Conservation (phyloP, 2,329 filamentous ascomycete species). For the Catunica adiposa region DNA sequence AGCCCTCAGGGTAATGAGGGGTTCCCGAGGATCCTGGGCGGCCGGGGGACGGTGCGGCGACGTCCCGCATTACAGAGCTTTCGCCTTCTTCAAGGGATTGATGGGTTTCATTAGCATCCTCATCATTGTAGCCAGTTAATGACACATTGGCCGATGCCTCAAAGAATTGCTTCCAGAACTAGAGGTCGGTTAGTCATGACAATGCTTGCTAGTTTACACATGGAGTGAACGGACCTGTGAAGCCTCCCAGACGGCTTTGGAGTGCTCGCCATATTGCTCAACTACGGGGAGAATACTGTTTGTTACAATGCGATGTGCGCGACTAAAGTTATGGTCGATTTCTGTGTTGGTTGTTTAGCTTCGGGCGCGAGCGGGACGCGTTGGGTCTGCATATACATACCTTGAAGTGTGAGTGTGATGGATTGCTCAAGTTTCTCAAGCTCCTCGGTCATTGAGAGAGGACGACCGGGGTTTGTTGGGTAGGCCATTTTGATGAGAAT, state of each 20-base stretch:
- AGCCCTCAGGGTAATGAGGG: background rate
- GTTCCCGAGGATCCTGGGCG: constrained; percentile 7
- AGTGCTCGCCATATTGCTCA: constrained; percentile 89
- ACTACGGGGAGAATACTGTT: constrained; percentile 83
- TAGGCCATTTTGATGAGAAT: constrained; percentile 29
- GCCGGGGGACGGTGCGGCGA: constrained; percentile 22
- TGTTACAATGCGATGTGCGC: constrained; percentile 89
- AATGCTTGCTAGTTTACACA: background rate
- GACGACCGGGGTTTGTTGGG: constrained; percentile 31
- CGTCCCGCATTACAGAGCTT: constrained; percentile 39
- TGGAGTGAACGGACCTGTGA: constrained; percentile 49
- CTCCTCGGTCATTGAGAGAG: constrained; percentile 77
- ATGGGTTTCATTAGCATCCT: constrained; percentile 42
- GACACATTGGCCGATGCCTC: constrained; percentile 96
- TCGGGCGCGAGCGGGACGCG: background rate
- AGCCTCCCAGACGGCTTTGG: constrained; percentile 86
- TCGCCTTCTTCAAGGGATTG: constrained; percentile 30
- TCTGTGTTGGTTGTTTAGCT: constrained; percentile 34
- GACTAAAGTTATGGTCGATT: constrained; percentile 97
- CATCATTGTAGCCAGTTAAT: constrained; percentile 82
- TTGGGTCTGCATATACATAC: constrained; percentile 28
- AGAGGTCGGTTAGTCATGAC: constrained; percentile 6
- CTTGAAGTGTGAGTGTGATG: constrained; percentile 89
- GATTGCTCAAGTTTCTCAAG: constrained; percentile 91
- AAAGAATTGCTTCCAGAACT: constrained; percentile 99